Conservation (phyloP, 1,139 yeast genomes). For the Candida freyschussii region DNA sequence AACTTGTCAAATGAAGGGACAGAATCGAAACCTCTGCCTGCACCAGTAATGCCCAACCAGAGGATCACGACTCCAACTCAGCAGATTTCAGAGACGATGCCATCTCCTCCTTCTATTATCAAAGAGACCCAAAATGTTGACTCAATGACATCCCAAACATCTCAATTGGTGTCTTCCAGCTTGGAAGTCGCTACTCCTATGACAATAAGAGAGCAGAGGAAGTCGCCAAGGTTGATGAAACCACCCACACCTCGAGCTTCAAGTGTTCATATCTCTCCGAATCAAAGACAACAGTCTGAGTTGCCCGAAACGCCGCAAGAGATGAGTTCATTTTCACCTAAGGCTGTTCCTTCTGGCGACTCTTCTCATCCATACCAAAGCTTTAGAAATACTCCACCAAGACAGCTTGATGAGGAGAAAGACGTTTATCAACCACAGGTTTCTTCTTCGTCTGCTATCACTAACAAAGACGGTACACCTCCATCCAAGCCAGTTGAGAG, state of each 20-base stretch:
- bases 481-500: constrained; percentile 6
- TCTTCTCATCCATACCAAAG: constrained; percentile 15
- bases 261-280: background rate
- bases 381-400: constrained; percentile 10
- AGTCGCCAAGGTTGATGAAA: constrained; percentile 6
- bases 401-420: no score
- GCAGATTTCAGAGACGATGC: constrained; percentile 9
- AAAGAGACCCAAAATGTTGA: constrained; percentile 15
- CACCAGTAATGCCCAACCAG: constrained; percentile 18
- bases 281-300: background rate
- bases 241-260: constrained; percentile 2
- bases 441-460: background rate
- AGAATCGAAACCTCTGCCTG: constrained; percentile 19
- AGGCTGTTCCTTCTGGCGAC: constrained; percentile 1
- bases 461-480: constrained; percentile 3
- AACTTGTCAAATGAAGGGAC: no score
- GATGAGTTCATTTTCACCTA: constrained; percentile 1
- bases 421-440: constrained; percentile 4
- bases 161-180: constrained; percentile 5
- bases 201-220: constrained; percentile 6
- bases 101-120: constrained; percentile 21
- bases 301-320: constrained; percentile 1
- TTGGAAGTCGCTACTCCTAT: constrained; percentile 11
- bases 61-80: constrained; percentile 20
- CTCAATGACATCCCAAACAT: constrained; percentile 16